These are phyloP conservation scores for Penicillium frequentans DNA, from an alignment of 2,329 filamentous ascomycete genomes.

Conservation along the genomic window DNA sequence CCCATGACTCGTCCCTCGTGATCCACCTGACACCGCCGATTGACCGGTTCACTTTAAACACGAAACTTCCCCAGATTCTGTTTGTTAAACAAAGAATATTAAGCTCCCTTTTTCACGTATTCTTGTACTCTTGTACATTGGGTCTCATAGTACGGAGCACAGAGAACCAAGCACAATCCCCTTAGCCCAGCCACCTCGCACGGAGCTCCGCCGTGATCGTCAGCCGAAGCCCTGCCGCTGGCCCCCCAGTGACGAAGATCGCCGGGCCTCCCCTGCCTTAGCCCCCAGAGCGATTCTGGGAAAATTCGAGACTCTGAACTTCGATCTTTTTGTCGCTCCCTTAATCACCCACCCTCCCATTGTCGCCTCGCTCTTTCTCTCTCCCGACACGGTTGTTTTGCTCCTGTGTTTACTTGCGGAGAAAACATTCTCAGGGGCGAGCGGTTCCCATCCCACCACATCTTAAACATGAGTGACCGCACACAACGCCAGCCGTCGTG, in stretches of 20 bases:
- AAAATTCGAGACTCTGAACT: not conserved
- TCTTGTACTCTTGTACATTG: not conserved
- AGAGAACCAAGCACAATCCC: not conserved
- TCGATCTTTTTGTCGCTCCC: slow-evolving; percentile 4
- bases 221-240: slow-evolving; percentile 13
- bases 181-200: slow-evolving; percentile 13
- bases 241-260: slow-evolving; percentile 13
- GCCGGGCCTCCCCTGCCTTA: slow-evolving; percentile 7
- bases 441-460: slow-evolving; percentile 5
- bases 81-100: not conserved
- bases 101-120: not conserved
- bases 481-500: slow-evolving; percentile 33
- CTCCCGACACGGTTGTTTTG: not conserved
- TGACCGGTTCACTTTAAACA: not conserved
- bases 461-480: slow-evolving; percentile 33
- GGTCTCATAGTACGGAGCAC: not conserved
- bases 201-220: slow-evolving; percentile 20
- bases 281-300: not conserved
- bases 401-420: slow-evolving; percentile 3
- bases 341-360: not conserved
- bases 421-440: slow-evolving; percentile 9
- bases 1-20: not conserved
- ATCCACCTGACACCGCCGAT: not conserved
- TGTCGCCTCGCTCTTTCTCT: not conserved
- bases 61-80: not conserved